phyloP scores from a whole-genome alignment of 768 basidiomycete species.

The Kondoa subrosea region DNA sequence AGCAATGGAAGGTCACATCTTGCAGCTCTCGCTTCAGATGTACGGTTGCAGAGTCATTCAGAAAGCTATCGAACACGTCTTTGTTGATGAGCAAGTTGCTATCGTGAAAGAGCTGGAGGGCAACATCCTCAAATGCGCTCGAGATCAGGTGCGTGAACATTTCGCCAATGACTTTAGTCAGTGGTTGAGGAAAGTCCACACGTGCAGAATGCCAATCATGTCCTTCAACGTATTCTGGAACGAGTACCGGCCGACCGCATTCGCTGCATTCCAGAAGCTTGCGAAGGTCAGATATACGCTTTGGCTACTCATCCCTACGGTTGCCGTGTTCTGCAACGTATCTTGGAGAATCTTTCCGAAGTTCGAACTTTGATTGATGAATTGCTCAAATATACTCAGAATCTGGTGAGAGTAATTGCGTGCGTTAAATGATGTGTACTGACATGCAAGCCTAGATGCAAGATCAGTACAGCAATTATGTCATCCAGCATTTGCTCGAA shows the following conservation, averaged over 20 bases:
- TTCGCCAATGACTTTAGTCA: background rate
- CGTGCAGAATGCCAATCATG: conserved; percentile 36
- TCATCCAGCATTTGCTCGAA: conserved; percentile 81
- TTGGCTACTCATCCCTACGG: conserved; percentile 80
- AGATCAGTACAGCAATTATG: conserved; percentile 50
- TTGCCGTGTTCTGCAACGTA: conserved; percentile 84
- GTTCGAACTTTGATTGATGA: conserved; percentile 63
- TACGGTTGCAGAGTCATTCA: conserved; percentile 94
- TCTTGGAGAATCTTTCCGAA: conserved; percentile 65
- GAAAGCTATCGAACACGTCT: conserved; percentile 71
- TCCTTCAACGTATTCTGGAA: conserved; percentile 75
- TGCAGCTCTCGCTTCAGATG: conserved; percentile 67
- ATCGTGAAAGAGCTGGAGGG: conserved; percentile 66
- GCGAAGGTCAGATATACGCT: conserved; percentile 60
- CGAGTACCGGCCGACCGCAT: conserved; percentile 59
- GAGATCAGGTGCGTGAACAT: conserved; percentile 39
- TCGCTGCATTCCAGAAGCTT: conserved; percentile 49
- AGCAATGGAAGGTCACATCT: conserved; percentile 59
- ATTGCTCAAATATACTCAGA: conserved; percentile 50
- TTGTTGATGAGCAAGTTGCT: conserved; percentile 55
- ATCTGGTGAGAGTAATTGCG: conserved; percentile 74
- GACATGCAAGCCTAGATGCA: conserved; percentile 24
- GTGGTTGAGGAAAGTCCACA: background rate
- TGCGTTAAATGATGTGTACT: conserved; percentile 17
- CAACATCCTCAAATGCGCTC: conserved; percentile 66